phyloP scores from a whole-genome alignment of 2,329 filamentous ascomycete species.

The Ilyonectria robusta region DNA sequence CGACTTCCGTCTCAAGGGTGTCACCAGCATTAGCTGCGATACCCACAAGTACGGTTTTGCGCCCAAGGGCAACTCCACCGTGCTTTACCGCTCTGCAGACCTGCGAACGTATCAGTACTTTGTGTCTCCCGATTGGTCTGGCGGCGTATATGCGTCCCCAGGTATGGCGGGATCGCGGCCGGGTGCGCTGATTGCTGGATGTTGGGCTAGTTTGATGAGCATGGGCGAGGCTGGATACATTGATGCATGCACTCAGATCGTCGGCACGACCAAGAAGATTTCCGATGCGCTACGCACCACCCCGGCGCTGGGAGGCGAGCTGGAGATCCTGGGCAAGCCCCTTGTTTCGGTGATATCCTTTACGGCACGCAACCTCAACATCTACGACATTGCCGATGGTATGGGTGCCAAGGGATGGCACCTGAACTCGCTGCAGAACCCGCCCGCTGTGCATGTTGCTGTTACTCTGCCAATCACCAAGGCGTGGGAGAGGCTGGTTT shows the following conservation, averaged over 20 bases:
- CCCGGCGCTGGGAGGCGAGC: conserved; percentile 77
- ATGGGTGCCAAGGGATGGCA: conserved; percentile 93
- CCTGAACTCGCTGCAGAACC: conserved; percentile 92
- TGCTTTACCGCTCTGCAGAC: conserved; percentile 86
- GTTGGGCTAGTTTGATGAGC: conserved; percentile 93
- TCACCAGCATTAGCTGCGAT: conserved; percentile 95
- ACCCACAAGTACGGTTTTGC: conserved; percentile 99
- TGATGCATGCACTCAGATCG: conserved; percentile 87
- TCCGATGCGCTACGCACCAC: conserved; percentile 79
- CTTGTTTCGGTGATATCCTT: conserved; percentile 94
- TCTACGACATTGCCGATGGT: conserved; percentile 94
- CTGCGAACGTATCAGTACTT: conserved; percentile 96
- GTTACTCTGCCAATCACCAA: conserved; percentile 90
- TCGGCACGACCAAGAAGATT: conserved; percentile 88
- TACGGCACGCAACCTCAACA: conserved; percentile 84
- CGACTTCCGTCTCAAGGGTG: conserved; percentile 94
- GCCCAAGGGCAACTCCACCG: conserved; percentile 95
- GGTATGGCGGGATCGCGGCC: conserved; percentile 92
- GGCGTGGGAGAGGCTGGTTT: conserved; percentile 83
- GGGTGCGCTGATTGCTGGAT: conserved; percentile 93
- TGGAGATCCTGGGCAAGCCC: conserved; percentile 86
- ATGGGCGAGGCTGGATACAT: conserved; percentile 92
- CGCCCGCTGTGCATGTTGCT: conserved; percentile 92
- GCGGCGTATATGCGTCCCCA: conserved; percentile 95
- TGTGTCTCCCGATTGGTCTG: conserved; percentile 93